Evolutionary conservation across 805 yeast genomes (phyloP).

Genomic region (Monosporozyma aerobia): DNA sequence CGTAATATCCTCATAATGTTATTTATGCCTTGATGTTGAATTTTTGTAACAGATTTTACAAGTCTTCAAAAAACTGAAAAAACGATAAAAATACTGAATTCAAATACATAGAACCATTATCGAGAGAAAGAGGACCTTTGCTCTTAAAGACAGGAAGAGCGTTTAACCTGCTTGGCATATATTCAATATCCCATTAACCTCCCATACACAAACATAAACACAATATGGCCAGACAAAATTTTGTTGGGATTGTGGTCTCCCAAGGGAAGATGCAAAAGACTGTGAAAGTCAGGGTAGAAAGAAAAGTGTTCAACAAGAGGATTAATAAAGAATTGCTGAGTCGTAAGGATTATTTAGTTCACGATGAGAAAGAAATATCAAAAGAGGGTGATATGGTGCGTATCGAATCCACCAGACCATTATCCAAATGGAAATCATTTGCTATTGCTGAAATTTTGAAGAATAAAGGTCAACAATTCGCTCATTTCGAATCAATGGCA

Average conservation of each 20-base stretch:
- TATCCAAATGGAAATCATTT: constrained; percentile 73
- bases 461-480: constrained; percentile 88
- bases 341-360: constrained; percentile 80
- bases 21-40: no score
- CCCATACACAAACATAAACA: not conserved
- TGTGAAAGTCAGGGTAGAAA: constrained; percentile 82
- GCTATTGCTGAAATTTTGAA: constrained; percentile 87
- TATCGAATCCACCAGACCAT: constrained; percentile 80
- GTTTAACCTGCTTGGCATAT: no score
- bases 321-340: constrained; percentile 68
- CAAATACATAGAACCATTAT: no score
- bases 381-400: constrained; percentile 94
- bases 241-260: constrained; percentile 85
- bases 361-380: constrained; percentile 85
- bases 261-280: constrained; percentile 96
- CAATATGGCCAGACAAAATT: constrained; percentile 74
- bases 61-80: no score
- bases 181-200: no score
- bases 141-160: no score
- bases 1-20: no score
- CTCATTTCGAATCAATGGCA: constrained; percentile 65
- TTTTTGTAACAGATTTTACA: no score
- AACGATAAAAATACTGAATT: no score
- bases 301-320: constrained; percentile 58
- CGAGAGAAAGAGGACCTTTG: no score